phyloP scores from a whole-genome alignment of 306 rosid genomes.

The Pachyrhizus erosus region DNA sequence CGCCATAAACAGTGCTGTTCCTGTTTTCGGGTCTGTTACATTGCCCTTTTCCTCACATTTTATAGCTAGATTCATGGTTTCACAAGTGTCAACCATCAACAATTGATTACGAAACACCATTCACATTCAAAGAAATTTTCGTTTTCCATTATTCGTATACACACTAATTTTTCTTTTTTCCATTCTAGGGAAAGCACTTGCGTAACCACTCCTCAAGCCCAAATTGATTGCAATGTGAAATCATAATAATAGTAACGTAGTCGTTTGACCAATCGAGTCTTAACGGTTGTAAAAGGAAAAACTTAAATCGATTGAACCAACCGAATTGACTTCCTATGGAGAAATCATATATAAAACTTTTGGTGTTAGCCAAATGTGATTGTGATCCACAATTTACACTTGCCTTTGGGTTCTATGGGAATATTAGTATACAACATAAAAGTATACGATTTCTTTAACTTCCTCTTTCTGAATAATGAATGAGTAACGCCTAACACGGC shows the following conservation, averaged over 20 bases:
- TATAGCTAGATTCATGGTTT: conserved; percentile 15
- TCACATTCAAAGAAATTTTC: conserved; percentile 23
- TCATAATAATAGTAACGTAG: conserved; percentile 29
- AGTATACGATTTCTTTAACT: neutral
- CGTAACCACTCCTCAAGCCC: conserved; percentile 36
- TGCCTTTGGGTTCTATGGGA: neutral
- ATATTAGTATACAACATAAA: neutral
- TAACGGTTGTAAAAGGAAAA: conserved; percentile 36
- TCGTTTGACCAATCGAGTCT: conserved; percentile 44
- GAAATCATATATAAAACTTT: neutral
- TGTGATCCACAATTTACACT: neutral
- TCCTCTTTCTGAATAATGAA: neutral
- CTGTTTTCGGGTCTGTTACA: conserved; percentile 24
- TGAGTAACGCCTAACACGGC: conserved; percentile 2
- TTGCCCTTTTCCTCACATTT: neutral
- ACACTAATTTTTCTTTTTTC: conserved; percentile 26
- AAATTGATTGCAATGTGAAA: conserved; percentile 12
- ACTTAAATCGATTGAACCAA: conserved; percentile 13
- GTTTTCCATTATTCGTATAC: conserved; percentile 15
- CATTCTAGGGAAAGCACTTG: conserved; percentile 36
- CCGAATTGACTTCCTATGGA: conserved; percentile 28
- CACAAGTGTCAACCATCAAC: conserved; percentile 37
- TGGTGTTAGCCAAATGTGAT: neutral
- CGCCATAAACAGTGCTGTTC: conserved; percentile 2
- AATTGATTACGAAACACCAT: conserved; percentile 24